phyloP scores from a whole-genome alignment of 1,284 basidiomycete genomes.

The Cutaneotrichosporon mucoides region DNA sequence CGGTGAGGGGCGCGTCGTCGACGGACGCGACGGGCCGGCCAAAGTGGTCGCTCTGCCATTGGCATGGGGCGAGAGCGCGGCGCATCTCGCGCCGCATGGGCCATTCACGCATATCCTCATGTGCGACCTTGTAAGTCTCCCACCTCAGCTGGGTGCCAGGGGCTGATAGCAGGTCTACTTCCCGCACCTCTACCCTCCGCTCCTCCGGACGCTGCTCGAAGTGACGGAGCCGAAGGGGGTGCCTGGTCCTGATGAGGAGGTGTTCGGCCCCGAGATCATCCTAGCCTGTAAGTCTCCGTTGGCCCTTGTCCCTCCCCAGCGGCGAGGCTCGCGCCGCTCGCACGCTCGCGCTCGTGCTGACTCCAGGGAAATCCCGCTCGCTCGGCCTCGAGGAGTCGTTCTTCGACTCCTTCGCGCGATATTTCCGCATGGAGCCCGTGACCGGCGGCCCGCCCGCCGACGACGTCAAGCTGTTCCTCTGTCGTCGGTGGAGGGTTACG shows the following conservation, averaged over 20 bases:
- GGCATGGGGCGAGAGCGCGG: constrained; percentile 36
- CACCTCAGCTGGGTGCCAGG: no score
- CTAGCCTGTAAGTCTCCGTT: constrained; percentile 36
- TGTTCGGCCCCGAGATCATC: constrained; percentile 42
- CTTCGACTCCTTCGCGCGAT: constrained; percentile 39
- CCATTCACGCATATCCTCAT: constrained; percentile 43
- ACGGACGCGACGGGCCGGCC: not conserved
- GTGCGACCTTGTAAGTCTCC: constrained; percentile 42
- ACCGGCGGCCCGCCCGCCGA: constrained; percentile 23
- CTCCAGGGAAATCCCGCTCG: constrained; percentile 40
- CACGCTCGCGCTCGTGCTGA: not conserved
- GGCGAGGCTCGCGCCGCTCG: no score
- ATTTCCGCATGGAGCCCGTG: constrained; percentile 39
- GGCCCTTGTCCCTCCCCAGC: no score
- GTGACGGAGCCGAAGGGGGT: constrained; percentile 32
- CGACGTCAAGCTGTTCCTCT: constrained; percentile 41
- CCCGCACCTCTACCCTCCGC: constrained; percentile 42
- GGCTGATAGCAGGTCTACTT: constrained; percentile 41
- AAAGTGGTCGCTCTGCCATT: constrained; percentile 28
- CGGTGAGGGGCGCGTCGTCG: not conserved
- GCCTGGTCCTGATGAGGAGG: constrained; percentile 1
- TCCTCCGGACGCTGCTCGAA: constrained; percentile 39
- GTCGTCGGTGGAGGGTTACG: constrained; percentile 37
- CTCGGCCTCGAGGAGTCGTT: constrained; percentile 45
- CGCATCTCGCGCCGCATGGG: constrained; percentile 13